A percentile compares a stretch with the other conserved stretches of the same genome.
phyloP scores from a whole-genome alignment of 768 basidiomycete species.

The Suillus clintonianus region DNA sequence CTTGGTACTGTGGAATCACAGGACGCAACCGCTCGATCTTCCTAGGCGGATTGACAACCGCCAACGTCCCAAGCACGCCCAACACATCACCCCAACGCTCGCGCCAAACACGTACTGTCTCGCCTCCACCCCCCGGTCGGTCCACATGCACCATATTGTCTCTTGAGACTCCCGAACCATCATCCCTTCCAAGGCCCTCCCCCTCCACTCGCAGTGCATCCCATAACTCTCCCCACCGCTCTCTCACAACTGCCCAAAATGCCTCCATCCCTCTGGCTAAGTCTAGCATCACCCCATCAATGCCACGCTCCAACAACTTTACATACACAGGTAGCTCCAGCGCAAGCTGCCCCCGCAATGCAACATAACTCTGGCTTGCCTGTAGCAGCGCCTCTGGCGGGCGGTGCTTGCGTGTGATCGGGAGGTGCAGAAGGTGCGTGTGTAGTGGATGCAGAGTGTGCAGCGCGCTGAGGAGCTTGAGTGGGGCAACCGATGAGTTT shows the following conservation, averaged over 20 bases:
- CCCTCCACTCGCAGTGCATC: conserved; percentile 75
- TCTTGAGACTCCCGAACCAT: conserved; percentile 8
- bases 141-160: neutral
- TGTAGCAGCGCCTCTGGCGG: conserved; percentile 68
- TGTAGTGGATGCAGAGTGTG: conserved; percentile 74
- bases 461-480: conserved; percentile 71
- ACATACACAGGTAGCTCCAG: conserved; percentile 72
- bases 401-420: conserved; percentile 56
- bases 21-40: neutral
- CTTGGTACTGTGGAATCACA: neutral
- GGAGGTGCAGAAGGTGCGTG: conserved; percentile 66
- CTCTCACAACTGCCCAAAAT: conserved; percentile 62
- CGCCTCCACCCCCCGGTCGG: conserved; percentile 23
- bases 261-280: conserved; percentile 58
- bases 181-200: conserved; percentile 63
- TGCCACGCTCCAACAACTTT: conserved; percentile 57
- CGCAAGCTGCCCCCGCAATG: conserved; percentile 70
- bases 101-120: conserved; percentile 75
- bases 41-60: conserved; percentile 25
- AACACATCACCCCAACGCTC: conserved; percentile 70
- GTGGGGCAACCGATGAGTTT: conserved; percentile 59
- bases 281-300: conserved; percentile 50
- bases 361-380: conserved; percentile 76
- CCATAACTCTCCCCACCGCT: conserved; percentile 82
- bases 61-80: conserved; percentile 41